Evolutionary conservation across 345 rosid genomes (phyloP).

Genomic region (Erodium maritimum): DNA sequence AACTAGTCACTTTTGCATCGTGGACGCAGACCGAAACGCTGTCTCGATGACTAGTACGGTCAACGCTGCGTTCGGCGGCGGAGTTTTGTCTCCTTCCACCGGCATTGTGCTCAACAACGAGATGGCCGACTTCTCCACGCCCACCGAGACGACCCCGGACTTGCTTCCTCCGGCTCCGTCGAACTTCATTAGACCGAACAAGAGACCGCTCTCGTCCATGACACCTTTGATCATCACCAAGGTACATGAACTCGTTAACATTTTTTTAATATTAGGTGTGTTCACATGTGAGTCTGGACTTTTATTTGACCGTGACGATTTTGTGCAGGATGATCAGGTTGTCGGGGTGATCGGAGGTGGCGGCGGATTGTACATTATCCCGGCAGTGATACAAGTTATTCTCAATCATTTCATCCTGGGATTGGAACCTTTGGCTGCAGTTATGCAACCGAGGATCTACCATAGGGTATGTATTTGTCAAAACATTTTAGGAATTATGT

Average conservation of each 20-base stretch:
- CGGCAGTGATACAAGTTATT: constrained; percentile 79
- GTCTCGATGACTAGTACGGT: constrained; percentile 80
- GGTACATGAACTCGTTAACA: constrained; percentile 23
- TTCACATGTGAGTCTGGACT: no score
- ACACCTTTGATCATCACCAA: constrained; percentile 76
- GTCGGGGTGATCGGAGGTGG: constrained; percentile 75
- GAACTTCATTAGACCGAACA: constrained; percentile 64
- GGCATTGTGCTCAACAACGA: constrained; percentile 78
- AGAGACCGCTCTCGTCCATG: constrained; percentile 93
- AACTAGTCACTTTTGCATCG: constrained; percentile 82
- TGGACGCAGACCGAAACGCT: constrained; percentile 68
- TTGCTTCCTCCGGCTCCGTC: constrained; percentile 80
- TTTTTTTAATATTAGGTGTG: no score
- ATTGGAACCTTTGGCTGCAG: constrained; percentile 68
- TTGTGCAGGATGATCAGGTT: constrained; percentile 50
- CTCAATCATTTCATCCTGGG: constrained; percentile 59
- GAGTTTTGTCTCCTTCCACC: constrained; percentile 62
- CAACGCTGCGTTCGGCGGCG: constrained; percentile 61
- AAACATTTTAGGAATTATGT: no score
- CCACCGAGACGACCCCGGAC: constrained; percentile 49
- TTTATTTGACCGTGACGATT: no score
- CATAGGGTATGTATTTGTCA: constrained; percentile 59
- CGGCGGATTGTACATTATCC: constrained; percentile 75
- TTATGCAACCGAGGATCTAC: constrained; percentile 70
- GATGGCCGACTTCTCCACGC: constrained; percentile 89